phyloP scores from a whole-genome alignment of 371 early-diverging fungal species.

The Rhizomucor pusillus region DNA sequence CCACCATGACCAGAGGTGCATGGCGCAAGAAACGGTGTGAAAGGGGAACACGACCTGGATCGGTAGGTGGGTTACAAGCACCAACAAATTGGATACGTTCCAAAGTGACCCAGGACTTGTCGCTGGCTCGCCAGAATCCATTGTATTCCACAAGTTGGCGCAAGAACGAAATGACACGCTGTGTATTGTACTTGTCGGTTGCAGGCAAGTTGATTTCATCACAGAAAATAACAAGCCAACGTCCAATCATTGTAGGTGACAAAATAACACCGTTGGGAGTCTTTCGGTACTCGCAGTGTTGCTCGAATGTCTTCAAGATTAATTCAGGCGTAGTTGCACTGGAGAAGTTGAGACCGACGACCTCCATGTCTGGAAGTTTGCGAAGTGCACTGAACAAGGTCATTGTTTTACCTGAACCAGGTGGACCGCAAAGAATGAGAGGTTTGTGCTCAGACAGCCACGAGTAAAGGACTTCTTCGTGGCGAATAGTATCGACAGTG shows the following conservation, averaged over 20 bases:
- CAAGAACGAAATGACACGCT: constrained; percentile 95
- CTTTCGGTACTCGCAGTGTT: constrained; percentile 97
- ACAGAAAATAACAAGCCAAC: constrained; percentile 98
- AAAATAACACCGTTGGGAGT: constrained; percentile 90
- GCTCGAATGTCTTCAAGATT: constrained; percentile 95
- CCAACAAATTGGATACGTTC: constrained; percentile 98
- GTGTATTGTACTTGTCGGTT: constrained; percentile 95
- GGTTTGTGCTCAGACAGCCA: constrained; percentile 96
- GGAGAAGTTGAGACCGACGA: constrained; percentile 97
- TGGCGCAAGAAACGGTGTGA: constrained; percentile 96
- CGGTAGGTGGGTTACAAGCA: constrained; percentile 99
- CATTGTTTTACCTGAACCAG: constrained; percentile 99
- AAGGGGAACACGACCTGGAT: constrained; percentile 96
- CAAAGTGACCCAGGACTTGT: constrained; percentile 90
- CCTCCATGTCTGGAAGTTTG: constrained; percentile 93
- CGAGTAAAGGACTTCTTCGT: constrained; percentile 93
- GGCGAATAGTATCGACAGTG: constrained; percentile 96
- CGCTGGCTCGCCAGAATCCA: constrained; percentile 94
- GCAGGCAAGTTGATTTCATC: constrained; percentile 99
- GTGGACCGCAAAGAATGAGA: constrained; percentile 96
- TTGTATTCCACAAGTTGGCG: constrained; percentile 94
- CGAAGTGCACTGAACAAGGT: constrained; percentile 95
- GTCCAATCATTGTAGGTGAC: constrained; percentile 81
- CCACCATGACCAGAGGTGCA: constrained; percentile 96
- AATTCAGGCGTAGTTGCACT: constrained; percentile 96